Conservation (phyloP, 352 stramenopile species). For the Phytopythium kandeliae region DNA sequence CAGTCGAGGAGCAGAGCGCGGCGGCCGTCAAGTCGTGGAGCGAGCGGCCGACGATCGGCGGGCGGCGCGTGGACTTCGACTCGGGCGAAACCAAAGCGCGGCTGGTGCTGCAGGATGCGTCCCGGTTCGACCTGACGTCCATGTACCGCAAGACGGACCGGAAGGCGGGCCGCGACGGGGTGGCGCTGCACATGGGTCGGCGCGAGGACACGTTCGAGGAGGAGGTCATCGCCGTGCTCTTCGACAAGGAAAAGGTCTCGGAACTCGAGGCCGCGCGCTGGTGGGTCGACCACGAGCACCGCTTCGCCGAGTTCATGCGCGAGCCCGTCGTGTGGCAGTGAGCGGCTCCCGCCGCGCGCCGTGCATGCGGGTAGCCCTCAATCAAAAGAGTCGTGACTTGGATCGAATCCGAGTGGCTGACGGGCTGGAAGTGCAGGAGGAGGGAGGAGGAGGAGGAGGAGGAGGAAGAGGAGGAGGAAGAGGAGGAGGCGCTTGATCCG, state of each 20-base stretch:
- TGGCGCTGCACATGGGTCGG: constrained; percentile 68
- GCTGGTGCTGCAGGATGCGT: constrained; percentile 62
- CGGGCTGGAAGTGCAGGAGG: no score
- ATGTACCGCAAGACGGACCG: constrained; percentile 87
- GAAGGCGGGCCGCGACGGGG: constrained; percentile 60
- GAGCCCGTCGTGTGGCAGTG: no score
- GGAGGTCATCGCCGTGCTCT: constrained; percentile 76
- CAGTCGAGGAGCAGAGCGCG: not conserved
- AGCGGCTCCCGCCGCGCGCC: no score
- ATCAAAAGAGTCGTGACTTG: not conserved
- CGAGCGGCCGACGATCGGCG: constrained; percentile 34
- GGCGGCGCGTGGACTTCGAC: constrained; percentile 55
- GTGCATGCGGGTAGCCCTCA: no score
- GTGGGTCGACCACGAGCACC: constrained; percentile 68
- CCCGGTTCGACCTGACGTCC: constrained; percentile 69
- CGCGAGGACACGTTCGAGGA: constrained; percentile 76
- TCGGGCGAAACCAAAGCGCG: constrained; percentile 73
- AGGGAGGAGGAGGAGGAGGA: no score
- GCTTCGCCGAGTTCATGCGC: constrained; percentile 37
- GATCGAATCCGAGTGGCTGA: no score
- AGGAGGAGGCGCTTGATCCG: no score
- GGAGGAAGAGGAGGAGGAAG: no score
- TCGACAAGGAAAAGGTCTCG: constrained; percentile 82
- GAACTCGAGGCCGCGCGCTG: constrained; percentile 63
- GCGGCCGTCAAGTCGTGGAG: constrained; percentile 41